Evolutionary conservation across 148 eudicot genomes (phyloP), one percentile per base, ranked within the genome.

Genomic region (Oxyria digyna): DNA sequence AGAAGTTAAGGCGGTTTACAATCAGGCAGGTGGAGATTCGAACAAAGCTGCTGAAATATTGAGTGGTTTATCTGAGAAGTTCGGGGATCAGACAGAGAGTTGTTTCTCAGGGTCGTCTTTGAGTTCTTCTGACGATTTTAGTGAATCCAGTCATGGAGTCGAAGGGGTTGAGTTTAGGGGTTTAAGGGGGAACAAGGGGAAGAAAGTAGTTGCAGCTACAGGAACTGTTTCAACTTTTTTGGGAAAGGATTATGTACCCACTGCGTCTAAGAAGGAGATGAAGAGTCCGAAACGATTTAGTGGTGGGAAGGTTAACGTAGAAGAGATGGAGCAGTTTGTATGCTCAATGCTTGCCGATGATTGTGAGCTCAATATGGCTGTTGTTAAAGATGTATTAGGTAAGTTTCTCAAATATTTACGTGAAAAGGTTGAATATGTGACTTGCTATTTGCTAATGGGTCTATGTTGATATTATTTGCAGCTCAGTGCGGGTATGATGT

Each of bases 321-420:
- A 77, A 62, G 96, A 89, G 24, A 69, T 79, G 7, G 96, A 90
- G 74, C 96, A 88, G 79, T 94, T 94, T 59, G 75, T 94, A 74
- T 85, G 84, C 41, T 85, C 93, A 11, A 87, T 94, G 97, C 91
- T 94, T 37, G 96, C 97, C n/a, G 85, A 85, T 37, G 89, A 81
- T 0, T 79, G 82, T 71, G 91, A 90, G 27, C 80, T 94, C 67
- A 72, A 81, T 81, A 73, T 88, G 87, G 96, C 83, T 42, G 89
- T 94, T 71, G 91, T 91, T 59, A 80, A 77, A 76, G 99, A 94
- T 72, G 96, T 94, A 29, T 75, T 94, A 20, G 83, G 99, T 94
- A 73, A 85, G 91, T 73, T 35, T 71, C 20, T 65, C 62, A 48
- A 15, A 49, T 6, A 18, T 23, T 10, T 70, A 31, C 55, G 24